Evolutionary conservation across 192 early-diverging fungal species (phyloP), one percentile per base, ranked within the genome.

Genomic region (Rhizoclosmatium globosum): DNA sequence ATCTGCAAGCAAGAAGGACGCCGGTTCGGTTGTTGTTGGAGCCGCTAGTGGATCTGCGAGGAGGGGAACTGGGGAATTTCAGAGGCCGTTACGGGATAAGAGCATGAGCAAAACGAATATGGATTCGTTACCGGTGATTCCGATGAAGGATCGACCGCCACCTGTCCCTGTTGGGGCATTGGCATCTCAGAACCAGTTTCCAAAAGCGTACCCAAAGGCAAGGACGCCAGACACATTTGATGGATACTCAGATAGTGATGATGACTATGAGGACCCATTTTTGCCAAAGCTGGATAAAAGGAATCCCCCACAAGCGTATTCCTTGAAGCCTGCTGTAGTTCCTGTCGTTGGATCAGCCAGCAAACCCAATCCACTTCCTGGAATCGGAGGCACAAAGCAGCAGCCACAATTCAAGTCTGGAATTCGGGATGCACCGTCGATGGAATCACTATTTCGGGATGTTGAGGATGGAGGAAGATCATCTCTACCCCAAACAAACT

Each of bases 161-260:
- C 11, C 62, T 23, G 50, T 53, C 9, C 50, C 50, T 7, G 50
- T 53, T 53, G 9, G 9, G 6, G 50, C 17, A 13, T 53, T 17
- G 17, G 50, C 17, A 13, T 13, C 50, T 53, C 50, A 53, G 50
- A 53, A 53, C 17, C 50, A 53, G 50, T 53, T 53, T 7, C 50
- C 50, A 1, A 53, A 53, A 53, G 50, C 17, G 17, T 17, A 31
- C 50, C 17, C 50, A 53, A 53, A 7, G 1, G 50, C 50, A 53
- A 53, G 9, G 17, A 53, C 50, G 6, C 50, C 50, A 53, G 50
- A 53, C 50, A 13, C 50, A 53, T 53, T 53, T 53, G 50, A 68
- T 21, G 67, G 42, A 19, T 68, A 68, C 67, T n/a, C 38, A 15
- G 64, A 46, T 6, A 68, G 67, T 47, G 86, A 89, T 47, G 45